Evolutionary conservation across 148 eudicot genomes (phyloP), one percentile per base, ranked within the genome.

Genomic region (Rhododendron molle): DNA sequence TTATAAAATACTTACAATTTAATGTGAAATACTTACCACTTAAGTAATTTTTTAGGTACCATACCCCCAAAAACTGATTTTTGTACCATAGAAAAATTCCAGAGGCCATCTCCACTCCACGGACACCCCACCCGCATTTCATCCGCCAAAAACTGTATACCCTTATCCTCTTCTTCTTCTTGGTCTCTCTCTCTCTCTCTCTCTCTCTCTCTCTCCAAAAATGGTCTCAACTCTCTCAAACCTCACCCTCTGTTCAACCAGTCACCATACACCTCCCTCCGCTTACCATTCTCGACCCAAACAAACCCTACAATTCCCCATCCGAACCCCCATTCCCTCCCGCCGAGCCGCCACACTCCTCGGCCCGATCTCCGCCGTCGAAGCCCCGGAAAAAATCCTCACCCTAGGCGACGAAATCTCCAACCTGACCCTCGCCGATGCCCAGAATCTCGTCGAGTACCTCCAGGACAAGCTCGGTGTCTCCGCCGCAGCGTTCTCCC

Each of bases 401-500:
- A 21, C 86, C 3, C 89, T 95, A 32, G 98, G 95, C 52, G 85
- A 90, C 26, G 90, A 92, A 8, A 88, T 95, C 84, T 90, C 98
- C 10, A 49, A 76, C 81, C 92, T 95, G 56, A 92, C 95, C 83
- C 93, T 95, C 15, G 91, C 91, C 52, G 95, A 95, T 73, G 96
- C 98, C 7, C 89, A 93, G 23, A 87, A 87, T 67, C 96, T 95
- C 47, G 95, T 93, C 78, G 44, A 40, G 44, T 40, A 40, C 43
- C 43, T 38, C 43, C 43, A 40, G 44, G 44, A 40, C 44, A 40
- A 90, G 90, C 93, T 95, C 23, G 96, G 95, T 2, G 96, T 95
- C 81, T 89, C 95, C n/a, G 95, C 96, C 14, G 93, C 96, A 14
- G 90, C 96, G 4, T 95, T 95, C 88, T 95, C 94, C 6, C 92